A percentile compares a stretch with the other conserved stretches of the same genome.
Conservation (phyloP, 768 basidiomycete species). For the Serendipita sp. region DNA sequence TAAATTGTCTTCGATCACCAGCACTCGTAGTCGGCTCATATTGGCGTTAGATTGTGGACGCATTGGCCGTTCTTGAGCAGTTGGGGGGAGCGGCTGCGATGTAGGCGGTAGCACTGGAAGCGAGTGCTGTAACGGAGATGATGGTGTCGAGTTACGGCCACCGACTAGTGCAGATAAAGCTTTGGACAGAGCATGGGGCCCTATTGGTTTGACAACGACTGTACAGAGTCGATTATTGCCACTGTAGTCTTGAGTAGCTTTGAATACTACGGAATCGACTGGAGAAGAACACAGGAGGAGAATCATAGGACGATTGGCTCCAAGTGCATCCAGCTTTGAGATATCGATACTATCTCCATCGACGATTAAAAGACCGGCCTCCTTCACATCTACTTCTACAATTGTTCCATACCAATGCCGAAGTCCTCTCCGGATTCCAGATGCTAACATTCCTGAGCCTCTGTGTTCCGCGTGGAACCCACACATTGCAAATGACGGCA, state of each 20-base stretch:
- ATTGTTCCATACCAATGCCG: background rate
- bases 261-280: background rate
- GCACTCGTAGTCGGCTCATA: constrained; percentile 34
- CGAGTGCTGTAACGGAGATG: background rate
- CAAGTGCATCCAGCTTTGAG: too few species aligned
- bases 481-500: background rate
- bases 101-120: background rate
- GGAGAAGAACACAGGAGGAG: background rate
- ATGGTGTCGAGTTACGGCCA: constrained; percentile 11
- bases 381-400: background rate
- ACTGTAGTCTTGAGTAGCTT: background rate
- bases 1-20: constrained; percentile 84
- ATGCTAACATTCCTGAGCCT: background rate
- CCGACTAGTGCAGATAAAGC: constrained; percentile 43
- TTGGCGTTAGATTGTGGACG: too few species aligned
- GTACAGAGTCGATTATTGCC: background rate
- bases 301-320: background rate
- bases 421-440: background rate
- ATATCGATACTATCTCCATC: background rate
- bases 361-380: background rate
- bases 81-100: constrained; percentile 20
- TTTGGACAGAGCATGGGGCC: background rate
- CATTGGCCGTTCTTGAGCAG: background rate
- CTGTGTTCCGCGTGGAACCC: background rate
- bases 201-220: background rate